Conservation (phyloP, 352 stramenopile species). For the Pythium folliculosum region DNA sequence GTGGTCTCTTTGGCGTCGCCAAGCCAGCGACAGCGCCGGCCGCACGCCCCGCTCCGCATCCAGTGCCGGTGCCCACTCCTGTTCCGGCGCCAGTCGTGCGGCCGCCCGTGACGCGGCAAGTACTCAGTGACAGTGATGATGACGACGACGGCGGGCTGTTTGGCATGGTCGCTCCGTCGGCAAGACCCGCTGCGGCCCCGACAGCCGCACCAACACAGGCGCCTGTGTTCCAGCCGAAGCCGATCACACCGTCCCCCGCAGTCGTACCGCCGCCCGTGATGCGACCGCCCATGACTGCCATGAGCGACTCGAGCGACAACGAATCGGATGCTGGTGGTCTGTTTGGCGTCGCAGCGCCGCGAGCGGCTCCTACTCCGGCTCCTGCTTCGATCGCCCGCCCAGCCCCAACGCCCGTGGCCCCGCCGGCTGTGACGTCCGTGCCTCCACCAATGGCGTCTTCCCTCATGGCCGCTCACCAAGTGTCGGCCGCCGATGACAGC, state of each 20-base stretch:
- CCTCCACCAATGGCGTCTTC: slow-evolving; percentile 35
- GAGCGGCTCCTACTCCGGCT: slow-evolving; percentile 6
- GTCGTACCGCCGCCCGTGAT: slow-evolving; percentile 14
- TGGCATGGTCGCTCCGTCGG: slow-evolving; percentile 26
- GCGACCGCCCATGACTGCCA: slow-evolving; percentile 30
- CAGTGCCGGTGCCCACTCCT: neutral
- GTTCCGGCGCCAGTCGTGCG: neutral
- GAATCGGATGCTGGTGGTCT: slow-evolving; percentile 60
- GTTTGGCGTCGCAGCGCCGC: slow-evolving; percentile 47
- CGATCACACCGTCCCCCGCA: slow-evolving; percentile 7
- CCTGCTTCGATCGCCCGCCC: slow-evolving; percentile 7
- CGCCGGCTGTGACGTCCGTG: slow-evolving; percentile 11
- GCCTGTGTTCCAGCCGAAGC: too few species aligned
- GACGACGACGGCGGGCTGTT: slow-evolving; percentile 48
- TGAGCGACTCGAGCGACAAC: slow-evolving; percentile 58
- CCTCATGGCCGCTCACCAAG: slow-evolving; percentile 42
- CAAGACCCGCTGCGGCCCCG: slow-evolving; percentile 24
- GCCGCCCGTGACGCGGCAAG: slow-evolving; percentile 12
- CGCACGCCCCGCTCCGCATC: neutral
- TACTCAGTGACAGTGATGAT: slow-evolving; percentile 32
- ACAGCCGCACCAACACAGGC: neutral
- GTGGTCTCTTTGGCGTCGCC: slow-evolving; percentile 31
- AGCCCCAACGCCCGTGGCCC: slow-evolving; percentile 11
- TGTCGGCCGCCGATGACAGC: slow-evolving; percentile 46
- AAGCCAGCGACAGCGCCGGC: slow-evolving; percentile 5